phyloP scores from a whole-genome alignment of 495 filamentous ascomycete genomes.

The Penicillium maclennaniae region DNA sequence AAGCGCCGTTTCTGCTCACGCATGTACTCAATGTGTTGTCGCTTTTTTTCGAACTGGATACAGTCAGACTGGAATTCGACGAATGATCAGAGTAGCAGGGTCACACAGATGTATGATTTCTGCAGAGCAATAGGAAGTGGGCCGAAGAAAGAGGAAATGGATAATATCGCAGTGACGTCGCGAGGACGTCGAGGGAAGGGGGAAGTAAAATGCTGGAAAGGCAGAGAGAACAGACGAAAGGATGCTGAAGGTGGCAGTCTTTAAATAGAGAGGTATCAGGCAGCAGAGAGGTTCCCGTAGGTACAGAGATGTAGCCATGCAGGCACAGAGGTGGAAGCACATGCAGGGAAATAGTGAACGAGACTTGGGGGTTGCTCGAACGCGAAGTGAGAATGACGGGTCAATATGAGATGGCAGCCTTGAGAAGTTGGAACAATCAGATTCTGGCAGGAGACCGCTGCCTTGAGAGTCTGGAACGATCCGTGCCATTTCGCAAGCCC shows the following conservation, averaged over 20 bases:
- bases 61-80: conserved; percentile 20
- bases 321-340: not conserved
- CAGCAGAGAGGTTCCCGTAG: not conserved
- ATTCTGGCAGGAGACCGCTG: no score
- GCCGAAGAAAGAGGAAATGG: not conserved
- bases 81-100: not conserved
- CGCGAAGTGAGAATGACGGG: no score
- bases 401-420: no score
- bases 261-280: not conserved
- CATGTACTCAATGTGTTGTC: conserved; percentile 78
- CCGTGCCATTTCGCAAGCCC: not conserved
- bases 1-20: conserved; percentile 80
- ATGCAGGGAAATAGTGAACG: not conserved
- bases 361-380: not conserved
- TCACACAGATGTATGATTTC: not conserved
- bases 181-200: not conserved
- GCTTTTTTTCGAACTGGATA: conserved; percentile 83
- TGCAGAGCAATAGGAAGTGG: not conserved
- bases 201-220: not conserved
- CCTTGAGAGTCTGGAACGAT: no score
- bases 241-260: not conserved
- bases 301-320: not conserved
- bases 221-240: not conserved
- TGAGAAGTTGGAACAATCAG: no score
- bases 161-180: no score